Evolutionary conservation across 2,329 filamentous ascomycete genomes (phyloP).

Genomic region (Penicillium sp.): DNA sequence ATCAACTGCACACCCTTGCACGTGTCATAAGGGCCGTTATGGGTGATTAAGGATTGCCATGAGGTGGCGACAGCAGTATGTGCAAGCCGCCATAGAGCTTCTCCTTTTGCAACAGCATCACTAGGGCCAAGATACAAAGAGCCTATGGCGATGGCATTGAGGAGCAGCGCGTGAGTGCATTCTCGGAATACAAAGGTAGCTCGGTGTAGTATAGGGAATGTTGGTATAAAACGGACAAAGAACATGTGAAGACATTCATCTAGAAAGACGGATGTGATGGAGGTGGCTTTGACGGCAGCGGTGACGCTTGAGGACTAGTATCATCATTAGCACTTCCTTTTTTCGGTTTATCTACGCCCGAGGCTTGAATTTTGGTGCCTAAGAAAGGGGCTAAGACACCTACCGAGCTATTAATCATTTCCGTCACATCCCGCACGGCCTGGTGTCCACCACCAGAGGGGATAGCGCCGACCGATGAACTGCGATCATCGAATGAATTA

Average conservation of each 20-base stretch:
- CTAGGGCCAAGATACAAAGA: conserved; percentile 48
- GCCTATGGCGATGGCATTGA: conserved; percentile 49
- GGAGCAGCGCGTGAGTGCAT: conserved; percentile 44
- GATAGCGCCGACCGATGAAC: conserved; percentile 38
- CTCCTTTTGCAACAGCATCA: conserved; percentile 45
- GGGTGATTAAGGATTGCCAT: conserved; percentile 48
- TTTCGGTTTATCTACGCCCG: background rate
- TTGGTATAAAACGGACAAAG: conserved; percentile 48
- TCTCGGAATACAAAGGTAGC: conserved; percentile 48
- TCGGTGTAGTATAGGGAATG: conserved; percentile 47
- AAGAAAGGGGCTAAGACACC: conserved; percentile 8
- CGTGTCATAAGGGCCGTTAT: conserved; percentile 43
- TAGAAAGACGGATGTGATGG: conserved; percentile 47
- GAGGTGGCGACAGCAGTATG: conserved; percentile 49
- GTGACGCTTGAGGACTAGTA: conserved; percentile 44
- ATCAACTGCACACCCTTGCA: conserved; percentile 48
- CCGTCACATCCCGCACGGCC: conserved; percentile 48
- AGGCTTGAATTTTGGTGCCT: background rate
- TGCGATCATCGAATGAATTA: conserved; percentile 38
- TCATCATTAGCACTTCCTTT: background rate
- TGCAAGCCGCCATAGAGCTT: conserved; percentile 46
- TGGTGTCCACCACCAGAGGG: conserved; percentile 44
- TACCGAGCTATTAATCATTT: conserved; percentile 46
- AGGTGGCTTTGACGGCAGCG: conserved; percentile 45
- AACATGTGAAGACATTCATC: conserved; percentile 51